Evolutionary conservation across 345 rosid genomes (phyloP), one percentile per base, ranked within the genome.

Genomic region (Populus tremula): DNA sequence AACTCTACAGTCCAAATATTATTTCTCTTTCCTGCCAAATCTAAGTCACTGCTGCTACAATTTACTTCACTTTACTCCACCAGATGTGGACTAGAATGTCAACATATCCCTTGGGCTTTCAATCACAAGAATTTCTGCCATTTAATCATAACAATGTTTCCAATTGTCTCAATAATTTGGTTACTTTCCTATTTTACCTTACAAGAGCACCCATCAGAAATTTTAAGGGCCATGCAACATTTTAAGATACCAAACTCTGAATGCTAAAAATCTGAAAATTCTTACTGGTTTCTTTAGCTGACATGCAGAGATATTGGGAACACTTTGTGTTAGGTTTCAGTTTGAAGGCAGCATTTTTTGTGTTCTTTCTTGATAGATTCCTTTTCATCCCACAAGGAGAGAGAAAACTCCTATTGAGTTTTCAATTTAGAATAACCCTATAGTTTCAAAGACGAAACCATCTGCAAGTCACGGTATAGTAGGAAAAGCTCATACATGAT

Each of bases 161-260:
- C 21, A 54, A 54, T n/a, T 36, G 49, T 43, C 20, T 9, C 62
- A n/a, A 9, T 36, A 54, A 72, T 8, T 23, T 53, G 21, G n/a
- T 21, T 72, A 54, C 38, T 25, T 72, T 72, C 73, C 59, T 70
- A 43, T 49, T 70, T 45, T 49, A 33, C n/a, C 73, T 70, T 35
- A 35, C 18, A 7, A 1, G 27, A 8, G 33, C 1, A 36, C 43
- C 38, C 23, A 2, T 29, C 33, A 9, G 23, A 71, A 49, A 20
- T 29, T 5, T 31, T 29, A 50, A 11, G 63, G 25, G 12, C 27
- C 8, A 56, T n/a, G n/a, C 13, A 21, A 8, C 62, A 56, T 56
- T 56, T 21, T 56, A 21, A 56, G 62, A 56, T n/a, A 21, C 62
- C 27, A 56, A n/a, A n/a, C 25, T 56, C 5, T 1, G 27, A 23